These are phyloP conservation scores for Zea luxurians DNA, from an alignment of 176 grass and related monocot genomes.

Conservation along the genomic window DNA sequence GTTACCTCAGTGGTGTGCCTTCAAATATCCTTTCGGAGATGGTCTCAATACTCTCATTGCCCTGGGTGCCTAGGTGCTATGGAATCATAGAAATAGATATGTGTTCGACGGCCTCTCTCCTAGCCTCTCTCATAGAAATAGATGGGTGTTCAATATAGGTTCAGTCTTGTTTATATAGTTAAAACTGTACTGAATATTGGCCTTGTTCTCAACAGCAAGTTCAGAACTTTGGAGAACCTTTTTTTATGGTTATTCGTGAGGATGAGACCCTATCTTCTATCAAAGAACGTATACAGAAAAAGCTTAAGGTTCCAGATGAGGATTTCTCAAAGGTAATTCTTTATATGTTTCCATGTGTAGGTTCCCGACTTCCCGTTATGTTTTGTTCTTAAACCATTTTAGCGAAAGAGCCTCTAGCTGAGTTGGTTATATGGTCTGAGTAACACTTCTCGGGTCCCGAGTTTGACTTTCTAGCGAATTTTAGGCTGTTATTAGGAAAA, in stretches of 20 bases:
- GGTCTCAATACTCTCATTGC: too few relatives aligned
- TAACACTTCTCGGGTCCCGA: too few relatives aligned
- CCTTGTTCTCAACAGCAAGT: conserved; percentile 64
- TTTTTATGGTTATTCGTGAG: conserved; percentile 97
- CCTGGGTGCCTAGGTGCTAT: too few relatives aligned
- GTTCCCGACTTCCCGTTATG: background rate
- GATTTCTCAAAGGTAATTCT: conserved; percentile 81
- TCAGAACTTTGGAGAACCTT: conserved; percentile 98
- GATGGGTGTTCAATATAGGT: too few relatives aligned
- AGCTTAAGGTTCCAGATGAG: conserved; percentile 82
- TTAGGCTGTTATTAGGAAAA: too few relatives aligned
- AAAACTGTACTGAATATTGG: conserved; percentile 30
- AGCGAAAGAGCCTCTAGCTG: too few relatives aligned
- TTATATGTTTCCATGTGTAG: conserved; percentile 7
- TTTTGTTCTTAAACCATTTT: too few relatives aligned
- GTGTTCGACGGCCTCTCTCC: too few relatives aligned
- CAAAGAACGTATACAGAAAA: conserved; percentile 90
- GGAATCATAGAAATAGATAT: too few relatives aligned
- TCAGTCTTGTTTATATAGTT: background rate
- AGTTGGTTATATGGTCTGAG: too few relatives aligned
- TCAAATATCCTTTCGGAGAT: background rate
- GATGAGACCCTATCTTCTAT: conserved; percentile 80
- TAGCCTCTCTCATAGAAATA: too few relatives aligned
- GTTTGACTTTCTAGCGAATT: too few relatives aligned
- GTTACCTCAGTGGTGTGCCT: background rate